Evolutionary conservation across 2,329 filamentous ascomycete species (phyloP).

Genomic region (Nothomitra cinnamomea): DNA sequence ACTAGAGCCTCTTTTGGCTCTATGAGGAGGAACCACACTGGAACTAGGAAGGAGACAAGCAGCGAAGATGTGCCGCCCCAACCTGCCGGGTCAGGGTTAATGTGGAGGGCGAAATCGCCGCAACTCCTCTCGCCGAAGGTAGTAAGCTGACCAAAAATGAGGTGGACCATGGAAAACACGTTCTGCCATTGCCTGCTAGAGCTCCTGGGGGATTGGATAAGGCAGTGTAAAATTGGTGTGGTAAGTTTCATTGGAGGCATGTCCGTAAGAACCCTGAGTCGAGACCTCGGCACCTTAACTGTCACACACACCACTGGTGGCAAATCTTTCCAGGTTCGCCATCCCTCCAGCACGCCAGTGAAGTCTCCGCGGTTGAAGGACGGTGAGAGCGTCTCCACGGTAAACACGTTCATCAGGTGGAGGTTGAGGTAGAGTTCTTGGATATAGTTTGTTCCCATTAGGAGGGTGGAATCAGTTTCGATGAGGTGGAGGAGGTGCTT

Average conservation of each 20-base stretch:
- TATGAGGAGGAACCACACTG: conserved; percentile 13
- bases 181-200: conserved; percentile 8
- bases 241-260: conserved; percentile 5
- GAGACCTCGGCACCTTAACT: conserved; percentile 9
- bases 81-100: conserved; percentile 11
- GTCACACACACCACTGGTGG: conserved; percentile 9
- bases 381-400: conserved; percentile 3
- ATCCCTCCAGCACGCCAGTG: neutral
- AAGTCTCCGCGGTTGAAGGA: neutral
- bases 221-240: conserved; percentile 9
- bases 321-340: conserved; percentile 12
- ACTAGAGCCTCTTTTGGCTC: conserved; percentile 9
- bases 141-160: conserved; percentile 13
- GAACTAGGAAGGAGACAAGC: conserved; percentile 15
- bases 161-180: conserved; percentile 13
- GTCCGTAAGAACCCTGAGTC: conserved; percentile 8
- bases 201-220: conserved; percentile 7
- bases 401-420: conserved; percentile 13
- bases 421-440: conserved; percentile 18
- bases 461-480: conserved; percentile 8
- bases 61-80: conserved; percentile 14
- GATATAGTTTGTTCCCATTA: conserved; percentile 13
- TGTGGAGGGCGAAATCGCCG: conserved; percentile 10
- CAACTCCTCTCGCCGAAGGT: conserved; percentile 10
- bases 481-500: conserved; percentile 9